Base-by-base conservation (phyloP, 1,284 basidiomycete species). In the Earliella scabrosa region DNA sequence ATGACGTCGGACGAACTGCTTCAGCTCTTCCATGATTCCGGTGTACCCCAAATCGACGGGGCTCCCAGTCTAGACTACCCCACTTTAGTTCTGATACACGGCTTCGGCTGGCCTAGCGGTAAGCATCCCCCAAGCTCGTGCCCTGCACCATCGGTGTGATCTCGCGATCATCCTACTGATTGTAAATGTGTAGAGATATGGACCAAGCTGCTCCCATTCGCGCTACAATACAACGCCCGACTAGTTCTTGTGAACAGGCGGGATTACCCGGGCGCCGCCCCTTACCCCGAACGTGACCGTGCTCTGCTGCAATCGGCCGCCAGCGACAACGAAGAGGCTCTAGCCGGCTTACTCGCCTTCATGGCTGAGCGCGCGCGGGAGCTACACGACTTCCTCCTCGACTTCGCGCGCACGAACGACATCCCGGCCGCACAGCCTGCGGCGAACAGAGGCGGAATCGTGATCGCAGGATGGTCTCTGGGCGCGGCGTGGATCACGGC, bases 41-140 rank as follows among this genome's bases (percentile, higher is more conserved):
- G 29, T 13, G 6, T 13, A 7, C 29, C 29, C 13, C 29, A 31
- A 31, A 31, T 6, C 29, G 13, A 13, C 29, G 29, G 13, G 13
- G 29, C 6, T 13, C 29, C 29, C n/a, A n/a, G n/a, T n/a, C n/a
- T n/a, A 31, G 39, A 47, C 10, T 68, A 68, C 32, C 60, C 56
- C 2, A 68, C 67, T 1, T 29, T 68, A 6, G 54, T 67, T 21
- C 54, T 66, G 27, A 51, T 68, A 4, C 66, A 68, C 29, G 67
- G 67, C n/a, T 58, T 63, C 1, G 56, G 52, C 31, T 67, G 65
- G 43, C 58, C 59, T 29, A 52, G 60, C 4, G 63, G 67, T 66
- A 36, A 38, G 65, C 18, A 14, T 6, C 8, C 20, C 14, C 21
- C 16, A 11, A 23, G 23, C 0, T 43, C 32, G 4, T n/a, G 0